phyloP scores from a whole-genome alignment of 495 filamentous ascomycete genomes.

The Penicillium verhagenii region DNA sequence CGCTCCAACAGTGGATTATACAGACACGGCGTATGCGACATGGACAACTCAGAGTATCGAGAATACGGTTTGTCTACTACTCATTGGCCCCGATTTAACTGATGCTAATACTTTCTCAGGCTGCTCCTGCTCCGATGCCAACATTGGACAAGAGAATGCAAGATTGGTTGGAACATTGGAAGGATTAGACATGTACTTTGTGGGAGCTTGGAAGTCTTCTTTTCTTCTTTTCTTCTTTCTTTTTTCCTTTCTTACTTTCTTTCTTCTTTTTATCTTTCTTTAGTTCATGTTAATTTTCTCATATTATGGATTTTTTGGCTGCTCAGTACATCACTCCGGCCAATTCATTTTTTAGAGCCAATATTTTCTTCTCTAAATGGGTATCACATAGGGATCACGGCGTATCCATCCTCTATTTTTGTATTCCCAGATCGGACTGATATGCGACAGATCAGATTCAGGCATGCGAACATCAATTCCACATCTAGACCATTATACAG shows the following conservation, averaged over 20 bases:
- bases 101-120: slow-evolving; percentile 22
- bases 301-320: background rate
- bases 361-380: background rate
- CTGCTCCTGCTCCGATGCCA: slow-evolving; percentile 34
- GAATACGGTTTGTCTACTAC: slow-evolving; percentile 59
- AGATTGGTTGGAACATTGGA: slow-evolving; percentile 33
- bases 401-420: background rate
- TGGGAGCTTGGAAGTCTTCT: no score
- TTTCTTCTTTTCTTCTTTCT: no score
- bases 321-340: background rate
- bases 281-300: no score
- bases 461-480: background rate
- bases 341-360: background rate
- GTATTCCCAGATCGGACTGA: background rate
- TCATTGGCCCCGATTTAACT: background rate
- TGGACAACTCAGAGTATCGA: slow-evolving; percentile 55
- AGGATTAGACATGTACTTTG: slow-evolving; percentile 19
- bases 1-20: slow-evolving; percentile 55
- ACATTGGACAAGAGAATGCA: slow-evolving; percentile 32
- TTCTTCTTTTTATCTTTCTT: no score
- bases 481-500: background rate
- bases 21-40: slow-evolving; percentile 58
- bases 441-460: background rate
- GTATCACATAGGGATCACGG: background rate
- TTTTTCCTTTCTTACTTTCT: no score